Base-by-base conservation (phyloP, 495 filamentous ascomycete species). In the Aspergillus egyptiacus region DNA sequence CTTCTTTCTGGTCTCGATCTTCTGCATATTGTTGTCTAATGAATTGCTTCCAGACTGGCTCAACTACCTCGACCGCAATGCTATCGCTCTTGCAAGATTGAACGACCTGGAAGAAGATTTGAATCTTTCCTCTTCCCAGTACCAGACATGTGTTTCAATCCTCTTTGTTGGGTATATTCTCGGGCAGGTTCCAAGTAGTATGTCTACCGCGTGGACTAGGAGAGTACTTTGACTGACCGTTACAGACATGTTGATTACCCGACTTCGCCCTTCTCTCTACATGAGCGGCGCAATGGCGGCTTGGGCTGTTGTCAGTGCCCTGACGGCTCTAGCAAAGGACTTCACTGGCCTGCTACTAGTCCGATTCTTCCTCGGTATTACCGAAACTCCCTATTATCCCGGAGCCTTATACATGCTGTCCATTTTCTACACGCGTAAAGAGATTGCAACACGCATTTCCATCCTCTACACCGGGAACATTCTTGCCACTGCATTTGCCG, bases 201-300 rank as follows among this genome's bases (percentile, higher is more conserved):
- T 39, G 52, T 55, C 13, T 20, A 34, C 36, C 30, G 11, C 6
- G 24, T 25, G 20, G 11, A 13, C n/a, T 20, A 13, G 51, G 50
- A 73, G n/a, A 50, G 72, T 17, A 70, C 73, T 1, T 15, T 19
- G 2, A 27, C 33, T 20, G 8, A 38, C 11, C 8, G 1, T 8
- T 14, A 75, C 69, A n/a, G 80, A 81, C 48, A 60, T 81, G 25
- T 68, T 80, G 30, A 53, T 81, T 8, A 80, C 78, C 48, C 37
- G 59, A 9, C 30, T 62, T 17, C 20, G 53, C 11, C 55, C 59
- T 9, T 70, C 53, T n/a, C 40, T 31, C 15, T 59, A 55, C 44
- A 63, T 64, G 47, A 45, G 52, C 34, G 60, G 63, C 18, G 69
- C 60, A 41, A 72, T 76, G 65, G 60, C 67, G 2, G 51, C 70